These are phyloP conservation scores for Castanea sativa DNA, from an alignment of 306 rosid genomes.

Conservation along the genomic window DNA sequence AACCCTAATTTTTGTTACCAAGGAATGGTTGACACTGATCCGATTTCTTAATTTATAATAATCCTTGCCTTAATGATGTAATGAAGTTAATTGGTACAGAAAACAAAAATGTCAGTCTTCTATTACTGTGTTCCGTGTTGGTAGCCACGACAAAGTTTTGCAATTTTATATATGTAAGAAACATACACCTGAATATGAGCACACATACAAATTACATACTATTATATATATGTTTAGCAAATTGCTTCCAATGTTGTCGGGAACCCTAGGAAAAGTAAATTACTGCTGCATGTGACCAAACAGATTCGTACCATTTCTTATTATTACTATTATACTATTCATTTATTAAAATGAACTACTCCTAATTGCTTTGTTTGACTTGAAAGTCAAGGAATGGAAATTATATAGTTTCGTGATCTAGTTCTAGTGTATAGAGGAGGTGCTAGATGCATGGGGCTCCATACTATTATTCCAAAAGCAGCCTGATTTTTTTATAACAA, in stretches of 20 bases:
- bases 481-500: not conserved
- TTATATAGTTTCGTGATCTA: not conserved
- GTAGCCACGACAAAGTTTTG: slow-evolving; percentile 34
- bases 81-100: slow-evolving; percentile 30
- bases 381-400: slow-evolving; percentile 20
- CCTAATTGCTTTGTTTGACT: slow-evolving; percentile 34
- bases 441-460: slow-evolving; percentile 5
- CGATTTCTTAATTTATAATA: slow-evolving; percentile 20
- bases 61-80: slow-evolving; percentile 29
- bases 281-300: not conserved
- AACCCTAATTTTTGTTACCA: slow-evolving; percentile 39
- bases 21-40: slow-evolving; percentile 41
- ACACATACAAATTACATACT: slow-evolving; percentile 14
- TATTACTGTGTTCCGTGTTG: slow-evolving; percentile 43
- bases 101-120: slow-evolving; percentile 47
- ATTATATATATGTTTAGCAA: slow-evolving; percentile 11
- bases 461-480: slow-evolving; percentile 3
- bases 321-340: not conserved
- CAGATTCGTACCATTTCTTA: not conserved
- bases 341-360: too few species aligned
- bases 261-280: slow-evolving; percentile 39
- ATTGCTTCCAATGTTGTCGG: slow-evolving; percentile 58
- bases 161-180: slow-evolving; percentile 13
- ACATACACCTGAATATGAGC: slow-evolving; percentile 7
- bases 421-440: not conserved